These are phyloP conservation scores for Yarrowia alimentaria DNA, from an alignment of 805 yeast genomes.

Conservation along the genomic window DNA sequence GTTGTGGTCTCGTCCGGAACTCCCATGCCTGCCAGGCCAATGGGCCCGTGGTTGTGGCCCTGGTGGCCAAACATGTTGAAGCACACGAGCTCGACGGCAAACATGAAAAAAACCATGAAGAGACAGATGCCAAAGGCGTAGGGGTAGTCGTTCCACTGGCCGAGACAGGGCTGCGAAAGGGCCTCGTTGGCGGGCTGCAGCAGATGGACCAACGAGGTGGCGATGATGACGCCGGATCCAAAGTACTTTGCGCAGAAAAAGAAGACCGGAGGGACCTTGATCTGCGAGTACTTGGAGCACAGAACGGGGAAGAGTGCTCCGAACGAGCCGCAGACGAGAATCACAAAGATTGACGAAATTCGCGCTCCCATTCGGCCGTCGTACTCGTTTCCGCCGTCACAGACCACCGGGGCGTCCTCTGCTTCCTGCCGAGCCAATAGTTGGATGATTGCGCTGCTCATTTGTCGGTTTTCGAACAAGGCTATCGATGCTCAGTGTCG, in stretches of 20 bases:
- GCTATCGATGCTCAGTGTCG: too few species aligned
- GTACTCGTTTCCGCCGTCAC: constrained; percentile 39
- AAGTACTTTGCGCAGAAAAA: constrained; percentile 47
- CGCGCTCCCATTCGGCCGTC: constrained; percentile 49
- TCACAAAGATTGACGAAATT: constrained; percentile 60
- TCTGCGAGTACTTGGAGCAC: constrained; percentile 33
- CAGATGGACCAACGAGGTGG: constrained; percentile 72
- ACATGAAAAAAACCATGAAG: constrained; percentile 44
- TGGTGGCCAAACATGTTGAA: constrained; percentile 29
- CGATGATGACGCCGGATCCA: constrained; percentile 75
- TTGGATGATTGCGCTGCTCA: constrained; percentile 6
- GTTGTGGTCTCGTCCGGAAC: too few species aligned
- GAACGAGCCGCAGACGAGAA: constrained; percentile 49
- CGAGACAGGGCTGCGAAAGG: constrained; percentile 31
- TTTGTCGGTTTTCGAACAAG: too few species aligned
- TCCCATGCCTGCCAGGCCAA: constrained; percentile 30
- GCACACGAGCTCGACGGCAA: constrained; percentile 32
- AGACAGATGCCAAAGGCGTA: constrained; percentile 57
- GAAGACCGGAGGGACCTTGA: constrained; percentile 37
- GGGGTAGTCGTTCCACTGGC: constrained; percentile 50
- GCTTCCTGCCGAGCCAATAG: constrained; percentile 1
- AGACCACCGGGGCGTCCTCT: background rate
- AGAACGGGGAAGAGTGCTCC: constrained; percentile 48
- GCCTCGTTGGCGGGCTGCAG: constrained; percentile 44
- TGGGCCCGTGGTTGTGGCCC: constrained; percentile 34